phyloP scores from a whole-genome alignment of 1,139 yeast genomes.

The Trichomonascaceae sp. region DNA sequence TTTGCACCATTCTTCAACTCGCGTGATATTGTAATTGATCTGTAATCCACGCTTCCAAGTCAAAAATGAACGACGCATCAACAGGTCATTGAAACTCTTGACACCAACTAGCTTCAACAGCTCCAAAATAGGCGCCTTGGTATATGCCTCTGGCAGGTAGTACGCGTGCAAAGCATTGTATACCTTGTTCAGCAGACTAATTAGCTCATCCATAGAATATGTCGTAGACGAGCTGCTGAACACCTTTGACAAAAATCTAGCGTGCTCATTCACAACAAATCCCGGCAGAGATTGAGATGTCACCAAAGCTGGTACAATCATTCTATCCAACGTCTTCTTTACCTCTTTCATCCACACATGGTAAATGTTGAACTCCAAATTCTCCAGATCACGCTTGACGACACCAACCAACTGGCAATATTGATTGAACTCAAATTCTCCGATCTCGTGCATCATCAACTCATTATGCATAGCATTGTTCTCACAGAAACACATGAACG shows the following conservation, averaged over 20 bases:
- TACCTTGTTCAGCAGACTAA: slow-evolving; percentile 83
- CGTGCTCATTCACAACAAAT: slow-evolving; percentile 80
- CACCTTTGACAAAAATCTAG: slow-evolving; percentile 80
- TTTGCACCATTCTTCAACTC: slow-evolving; percentile 98
- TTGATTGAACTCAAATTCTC: slow-evolving; percentile 83
- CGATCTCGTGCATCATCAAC: slow-evolving; percentile 74
- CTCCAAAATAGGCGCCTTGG: slow-evolving; percentile 80
- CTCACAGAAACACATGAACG: slow-evolving; percentile 92
- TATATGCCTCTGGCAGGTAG: slow-evolving; percentile 78
- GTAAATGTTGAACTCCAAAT: slow-evolving; percentile 86
- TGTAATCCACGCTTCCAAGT: slow-evolving; percentile 98
- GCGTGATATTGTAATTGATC: slow-evolving; percentile 90
- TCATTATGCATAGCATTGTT: slow-evolving; percentile 81
- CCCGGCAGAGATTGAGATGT: slow-evolving; percentile 95
- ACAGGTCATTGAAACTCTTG: slow-evolving; percentile 88
- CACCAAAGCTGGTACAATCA: slow-evolving; percentile 90
- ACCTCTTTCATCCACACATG: slow-evolving; percentile 97
- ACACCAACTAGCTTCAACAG: slow-evolving; percentile 86
- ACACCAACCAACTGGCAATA: slow-evolving; percentile 85
- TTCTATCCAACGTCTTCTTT: slow-evolving; percentile 85
- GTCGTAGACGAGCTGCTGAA: slow-evolving; percentile 56
- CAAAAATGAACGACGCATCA: slow-evolving; percentile 89
- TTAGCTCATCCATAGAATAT: slow-evolving; percentile 91
- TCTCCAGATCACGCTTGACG: slow-evolving; percentile 90
- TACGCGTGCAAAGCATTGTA: slow-evolving; percentile 93